Evolutionary conservation across 352 stramenopile species (phyloP).

Genomic region (Phytophthora podocarpi): DNA sequence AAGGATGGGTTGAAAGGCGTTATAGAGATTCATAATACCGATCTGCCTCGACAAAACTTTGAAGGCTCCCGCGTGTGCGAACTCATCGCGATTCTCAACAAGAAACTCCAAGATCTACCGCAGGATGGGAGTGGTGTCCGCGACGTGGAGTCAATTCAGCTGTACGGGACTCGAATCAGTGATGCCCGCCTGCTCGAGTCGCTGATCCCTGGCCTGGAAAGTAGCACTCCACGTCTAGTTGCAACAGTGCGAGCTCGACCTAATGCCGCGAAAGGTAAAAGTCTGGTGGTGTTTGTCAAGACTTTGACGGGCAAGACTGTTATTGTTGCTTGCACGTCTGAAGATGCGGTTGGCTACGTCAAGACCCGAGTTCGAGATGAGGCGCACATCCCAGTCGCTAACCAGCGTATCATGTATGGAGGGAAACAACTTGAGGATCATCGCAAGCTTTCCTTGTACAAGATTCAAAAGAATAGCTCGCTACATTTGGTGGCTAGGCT

Average conservation of each 20-base stretch:
- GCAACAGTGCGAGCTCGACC: background rate
- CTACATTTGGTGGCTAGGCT: background rate
- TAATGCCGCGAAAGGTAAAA: background rate
- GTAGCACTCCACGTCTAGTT: background rate
- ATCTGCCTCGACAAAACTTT: background rate
- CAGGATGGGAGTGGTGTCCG: background rate
- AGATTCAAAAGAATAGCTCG: background rate
- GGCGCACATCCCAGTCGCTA: background rate
- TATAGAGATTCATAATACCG: background rate
- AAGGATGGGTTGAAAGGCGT: background rate
- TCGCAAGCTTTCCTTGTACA: background rate
- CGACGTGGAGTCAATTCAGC: background rate
- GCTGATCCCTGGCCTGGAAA: background rate
- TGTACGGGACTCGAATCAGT: background rate
- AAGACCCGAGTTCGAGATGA: slow-evolving; percentile 11
- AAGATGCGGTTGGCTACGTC: slow-evolving; percentile 6
- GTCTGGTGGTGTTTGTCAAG: background rate
- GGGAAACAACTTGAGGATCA: background rate
- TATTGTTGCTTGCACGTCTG: background rate
- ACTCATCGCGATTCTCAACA: background rate
- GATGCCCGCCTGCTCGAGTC: background rate
- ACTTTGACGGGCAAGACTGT: background rate
- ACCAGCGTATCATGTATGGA: slow-evolving; percentile 2
- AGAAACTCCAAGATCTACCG: background rate
- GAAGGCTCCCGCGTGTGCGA: background rate